Percentiles rank a stretch among this genome's conserved stretches.
Conservation (phyloP, 345 rosid species). For the Salix caprea region DNA sequence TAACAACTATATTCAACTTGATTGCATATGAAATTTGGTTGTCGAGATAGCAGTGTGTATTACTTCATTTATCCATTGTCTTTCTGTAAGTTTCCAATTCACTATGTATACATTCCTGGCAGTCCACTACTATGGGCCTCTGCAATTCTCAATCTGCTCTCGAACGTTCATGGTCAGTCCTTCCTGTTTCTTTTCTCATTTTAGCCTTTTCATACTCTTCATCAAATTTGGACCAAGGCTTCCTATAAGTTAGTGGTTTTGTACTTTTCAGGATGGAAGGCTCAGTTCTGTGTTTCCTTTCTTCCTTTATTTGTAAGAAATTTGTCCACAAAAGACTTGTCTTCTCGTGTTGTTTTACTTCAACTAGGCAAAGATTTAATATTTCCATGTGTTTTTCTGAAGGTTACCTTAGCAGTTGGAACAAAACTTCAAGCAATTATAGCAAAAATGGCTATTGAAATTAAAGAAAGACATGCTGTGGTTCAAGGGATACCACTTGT, state of each 20-base stretch:
- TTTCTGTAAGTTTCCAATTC: constrained; percentile 4
- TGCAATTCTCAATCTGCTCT: constrained; percentile 60
- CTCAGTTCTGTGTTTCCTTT: constrained; percentile 52
- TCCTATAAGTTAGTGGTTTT: background rate
- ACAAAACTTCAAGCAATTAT: constrained; percentile 87
- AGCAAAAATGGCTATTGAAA: constrained; percentile 84
- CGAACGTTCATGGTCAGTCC: constrained; percentile 69
- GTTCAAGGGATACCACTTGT: constrained; percentile 98
- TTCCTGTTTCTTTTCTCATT: background rate
- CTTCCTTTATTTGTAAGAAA: constrained; percentile 71
- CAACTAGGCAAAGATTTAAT: background rate
- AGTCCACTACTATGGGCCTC: constrained; percentile 79
- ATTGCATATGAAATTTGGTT: background rate
- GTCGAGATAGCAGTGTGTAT: background rate
- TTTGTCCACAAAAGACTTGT: background rate
- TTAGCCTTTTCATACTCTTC: background rate
- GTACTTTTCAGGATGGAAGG: constrained; percentile 60
- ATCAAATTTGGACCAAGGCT: background rate
- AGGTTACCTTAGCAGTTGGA: constrained; percentile 83
- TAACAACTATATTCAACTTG: background rate
- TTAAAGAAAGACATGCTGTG: constrained; percentile 77
- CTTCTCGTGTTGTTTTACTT: background rate
- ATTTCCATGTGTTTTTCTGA: constrained; percentile 20
- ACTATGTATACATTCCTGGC: constrained; percentile 26
- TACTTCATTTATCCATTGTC: background rate